Evolutionary conservation across 139 green algal species (phyloP).

Genomic region (Pleodorina starrii): DNA sequence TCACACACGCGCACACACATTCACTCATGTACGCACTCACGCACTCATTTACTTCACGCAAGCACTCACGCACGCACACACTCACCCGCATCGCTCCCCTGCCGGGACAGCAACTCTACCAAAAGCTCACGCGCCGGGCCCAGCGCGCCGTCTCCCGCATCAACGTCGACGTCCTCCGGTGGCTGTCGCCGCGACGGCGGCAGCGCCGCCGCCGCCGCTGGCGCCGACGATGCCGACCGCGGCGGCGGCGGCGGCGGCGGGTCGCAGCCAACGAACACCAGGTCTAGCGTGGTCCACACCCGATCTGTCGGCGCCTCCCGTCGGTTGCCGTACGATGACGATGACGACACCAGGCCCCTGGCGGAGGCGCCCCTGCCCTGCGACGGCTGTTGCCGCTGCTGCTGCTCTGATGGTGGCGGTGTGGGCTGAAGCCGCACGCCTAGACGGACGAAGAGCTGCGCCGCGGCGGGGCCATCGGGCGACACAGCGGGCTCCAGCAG

Average conservation of each 20-base stretch:
- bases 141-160: not conserved
- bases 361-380: not conserved
- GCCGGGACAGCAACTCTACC: conserved; percentile 9
- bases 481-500: not conserved
- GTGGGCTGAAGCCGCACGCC: not conserved
- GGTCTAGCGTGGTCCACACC: conserved; percentile 26
- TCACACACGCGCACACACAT: too few species aligned
- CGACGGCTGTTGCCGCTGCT: not conserved
- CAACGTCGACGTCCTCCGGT: not conserved
- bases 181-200: not conserved
- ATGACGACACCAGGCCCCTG: not conserved
- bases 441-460: conserved; percentile 25
- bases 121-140: not conserved
- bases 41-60: too few species aligned
- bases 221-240: too few species aligned
- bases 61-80: too few species aligned
- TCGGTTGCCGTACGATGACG: too few species aligned
- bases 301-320: not conserved
- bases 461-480: not conserved
- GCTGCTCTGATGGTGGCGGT: not conserved
- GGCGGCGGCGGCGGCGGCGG: not conserved
- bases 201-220: not conserved
- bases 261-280: conserved; percentile 10
- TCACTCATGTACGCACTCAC: too few species aligned
- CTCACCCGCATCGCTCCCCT: not conserved